phyloP scores from a whole-genome alignment of 139 green algal species.

The Microglena sp. region DNA sequence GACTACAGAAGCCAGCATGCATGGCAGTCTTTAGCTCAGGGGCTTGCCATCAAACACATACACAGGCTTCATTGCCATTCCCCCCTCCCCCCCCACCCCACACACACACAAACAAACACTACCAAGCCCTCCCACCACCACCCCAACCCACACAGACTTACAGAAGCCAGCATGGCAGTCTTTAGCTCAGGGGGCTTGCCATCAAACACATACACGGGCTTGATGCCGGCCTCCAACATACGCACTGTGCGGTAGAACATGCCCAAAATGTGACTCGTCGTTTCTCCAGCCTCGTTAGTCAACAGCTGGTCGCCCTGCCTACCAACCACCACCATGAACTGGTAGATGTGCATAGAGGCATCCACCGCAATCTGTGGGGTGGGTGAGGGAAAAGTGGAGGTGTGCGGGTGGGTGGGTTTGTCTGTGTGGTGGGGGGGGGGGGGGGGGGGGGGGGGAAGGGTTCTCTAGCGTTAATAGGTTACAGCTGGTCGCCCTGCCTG shows the following conservation, averaged over 20 bases:
- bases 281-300: constrained; percentile 85
- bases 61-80: constrained; percentile 78
- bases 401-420: too few species aligned
- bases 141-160: too few species aligned
- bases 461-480: constrained; percentile 89
- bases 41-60: constrained; percentile 98
- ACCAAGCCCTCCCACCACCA: too few species aligned
- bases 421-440: too few species aligned
- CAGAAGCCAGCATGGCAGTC: constrained; percentile 13
- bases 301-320: constrained; percentile 46
- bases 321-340: constrained; percentile 82
- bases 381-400: too few species aligned
- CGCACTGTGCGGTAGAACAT: constrained; percentile 93
- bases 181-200: constrained; percentile 92
- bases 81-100: too few species aligned
- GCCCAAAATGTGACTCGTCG: constrained; percentile 81
- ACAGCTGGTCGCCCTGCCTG: constrained; percentile 30
- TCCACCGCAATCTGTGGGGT: constrained; percentile 96
- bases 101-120: too few species aligned
- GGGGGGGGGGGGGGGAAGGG: too few species aligned
- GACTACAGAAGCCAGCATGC: too few species aligned
- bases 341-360: constrained; percentile 98
- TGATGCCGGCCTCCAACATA: constrained; percentile 84
- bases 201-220: constrained; percentile 97
- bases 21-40: constrained; percentile 73